These are phyloP conservation scores for Arabidopsis hybrid DNA, from an alignment of 441 rosid species.

Conservation along the genomic window DNA sequence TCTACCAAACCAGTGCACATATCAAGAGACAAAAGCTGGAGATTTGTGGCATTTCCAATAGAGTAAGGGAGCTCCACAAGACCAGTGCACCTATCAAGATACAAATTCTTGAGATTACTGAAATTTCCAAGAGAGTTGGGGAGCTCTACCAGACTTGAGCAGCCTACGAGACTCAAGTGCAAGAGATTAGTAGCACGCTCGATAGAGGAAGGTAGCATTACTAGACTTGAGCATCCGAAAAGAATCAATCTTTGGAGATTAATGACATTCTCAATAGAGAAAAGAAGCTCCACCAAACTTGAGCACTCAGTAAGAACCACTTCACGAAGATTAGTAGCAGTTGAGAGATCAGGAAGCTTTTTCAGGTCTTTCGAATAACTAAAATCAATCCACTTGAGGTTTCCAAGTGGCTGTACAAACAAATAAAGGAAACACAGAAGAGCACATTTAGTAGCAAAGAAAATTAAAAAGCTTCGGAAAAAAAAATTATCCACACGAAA, in stretches of 20 bases:
- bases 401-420: neutral
- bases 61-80: slow-evolving; percentile 2
- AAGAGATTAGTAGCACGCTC: neutral
- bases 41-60: neutral
- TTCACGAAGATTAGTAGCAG: neutral
- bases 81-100: slow-evolving; percentile 25
- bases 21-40: neutral
- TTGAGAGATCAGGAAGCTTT: slow-evolving; percentile 44
- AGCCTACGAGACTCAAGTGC: neutral
- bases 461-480: no score
- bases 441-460: neutral
- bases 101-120: neutral
- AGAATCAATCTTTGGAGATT: slow-evolving; percentile 14
- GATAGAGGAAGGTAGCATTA: slow-evolving; percentile 10
- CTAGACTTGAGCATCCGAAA: slow-evolving; percentile 22
- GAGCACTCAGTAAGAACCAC: neutral
- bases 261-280: neutral
- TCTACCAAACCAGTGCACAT: neutral
- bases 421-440: neutral
- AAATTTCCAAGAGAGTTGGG: slow-evolving; percentile 9
- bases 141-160: neutral
- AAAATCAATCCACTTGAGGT: slow-evolving; percentile 33
- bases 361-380: slow-evolving; percentile 24
- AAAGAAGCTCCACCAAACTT: neutral
- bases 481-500: neutral